phyloP scores from a whole-genome alignment of 2,329 filamentous ascomycete genomes.

The Aspergillus vadensis region DNA sequence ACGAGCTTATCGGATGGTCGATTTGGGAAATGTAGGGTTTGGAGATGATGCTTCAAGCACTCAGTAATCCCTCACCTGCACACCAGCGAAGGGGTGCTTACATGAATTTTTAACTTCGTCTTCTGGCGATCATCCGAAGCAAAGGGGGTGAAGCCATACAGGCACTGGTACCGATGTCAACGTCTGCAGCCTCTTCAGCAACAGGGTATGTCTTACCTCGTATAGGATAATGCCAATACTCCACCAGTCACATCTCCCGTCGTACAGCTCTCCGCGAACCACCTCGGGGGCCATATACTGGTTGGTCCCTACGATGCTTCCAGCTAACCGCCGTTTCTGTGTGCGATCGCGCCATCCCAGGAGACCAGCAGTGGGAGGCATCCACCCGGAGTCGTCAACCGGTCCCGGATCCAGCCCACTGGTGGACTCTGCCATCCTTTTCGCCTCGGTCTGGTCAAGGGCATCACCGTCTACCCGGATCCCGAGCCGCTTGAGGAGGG shows the following conservation, averaged over 20 bases:
- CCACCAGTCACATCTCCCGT: conserved; percentile 96
- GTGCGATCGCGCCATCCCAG: conserved; percentile 70
- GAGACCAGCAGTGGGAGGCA: conserved; percentile 51
- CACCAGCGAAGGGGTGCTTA: conserved; percentile 43
- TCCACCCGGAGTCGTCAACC: conserved; percentile 29
- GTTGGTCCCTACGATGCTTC: conserved; percentile 89
- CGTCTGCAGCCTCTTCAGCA: neutral
- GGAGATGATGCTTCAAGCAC: conserved; percentile 64
- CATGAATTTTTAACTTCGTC: conserved; percentile 84
- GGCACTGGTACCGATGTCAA: conserved; percentile 56
- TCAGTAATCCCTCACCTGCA: neutral
- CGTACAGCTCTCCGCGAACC: conserved; percentile 77
- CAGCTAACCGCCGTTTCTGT: conserved; percentile 71
- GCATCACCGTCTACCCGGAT: conserved; percentile 74
- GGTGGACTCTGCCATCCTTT: conserved; percentile 29
- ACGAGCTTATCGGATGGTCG: conserved; percentile 58
- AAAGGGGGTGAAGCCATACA: conserved; percentile 91
- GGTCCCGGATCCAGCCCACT: neutral
- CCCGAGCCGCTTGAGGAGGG: conserved; percentile 72
- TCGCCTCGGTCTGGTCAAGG: conserved; percentile 64
- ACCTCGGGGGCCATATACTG: conserved; percentile 99
- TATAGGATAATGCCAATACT: conserved; percentile 92
- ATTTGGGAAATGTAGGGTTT: conserved; percentile 70
- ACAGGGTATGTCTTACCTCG: conserved; percentile 56
- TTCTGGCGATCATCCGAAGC: conserved; percentile 76